Conservation (phyloP, 306 rosid species). For the Morella rubra region DNA sequence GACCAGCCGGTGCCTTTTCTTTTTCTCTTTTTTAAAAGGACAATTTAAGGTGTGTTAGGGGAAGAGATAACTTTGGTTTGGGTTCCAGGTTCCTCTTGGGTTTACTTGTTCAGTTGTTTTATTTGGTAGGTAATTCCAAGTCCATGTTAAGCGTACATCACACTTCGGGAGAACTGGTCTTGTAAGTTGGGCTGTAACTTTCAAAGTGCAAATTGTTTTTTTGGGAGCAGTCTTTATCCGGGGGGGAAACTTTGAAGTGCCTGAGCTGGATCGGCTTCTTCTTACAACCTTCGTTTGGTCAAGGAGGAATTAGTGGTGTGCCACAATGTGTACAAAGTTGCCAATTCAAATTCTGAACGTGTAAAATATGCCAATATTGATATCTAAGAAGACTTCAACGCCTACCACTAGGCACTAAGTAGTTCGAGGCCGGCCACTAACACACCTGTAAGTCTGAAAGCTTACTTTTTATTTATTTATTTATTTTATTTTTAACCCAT, state of each 20-base stretch:
- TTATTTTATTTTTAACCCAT: no score
- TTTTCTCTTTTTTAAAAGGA: background rate
- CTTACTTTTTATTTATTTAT: no score
- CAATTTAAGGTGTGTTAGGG: background rate
- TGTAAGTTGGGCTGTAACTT: background rate
- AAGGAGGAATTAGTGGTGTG: constrained; percentile 8
- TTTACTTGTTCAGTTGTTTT: background rate
- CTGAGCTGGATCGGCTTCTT: background rate
- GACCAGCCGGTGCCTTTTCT: background rate
- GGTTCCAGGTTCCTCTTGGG: background rate
- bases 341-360: constrained; percentile 2
- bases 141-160: background rate
- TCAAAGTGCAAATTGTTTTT: background rate
- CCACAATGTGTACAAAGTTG: constrained; percentile 5
- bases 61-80: background rate
- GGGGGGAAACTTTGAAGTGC: background rate
- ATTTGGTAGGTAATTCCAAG: background rate
- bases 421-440: background rate
- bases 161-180: background rate
- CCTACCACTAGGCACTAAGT: background rate
- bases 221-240: background rate
- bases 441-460: no score
- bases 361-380: background rate
- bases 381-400: background rate
- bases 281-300: background rate